Base-by-base conservation (phyloP, 306 rosid genomes). In the Prinsepia uniflora region DNA sequence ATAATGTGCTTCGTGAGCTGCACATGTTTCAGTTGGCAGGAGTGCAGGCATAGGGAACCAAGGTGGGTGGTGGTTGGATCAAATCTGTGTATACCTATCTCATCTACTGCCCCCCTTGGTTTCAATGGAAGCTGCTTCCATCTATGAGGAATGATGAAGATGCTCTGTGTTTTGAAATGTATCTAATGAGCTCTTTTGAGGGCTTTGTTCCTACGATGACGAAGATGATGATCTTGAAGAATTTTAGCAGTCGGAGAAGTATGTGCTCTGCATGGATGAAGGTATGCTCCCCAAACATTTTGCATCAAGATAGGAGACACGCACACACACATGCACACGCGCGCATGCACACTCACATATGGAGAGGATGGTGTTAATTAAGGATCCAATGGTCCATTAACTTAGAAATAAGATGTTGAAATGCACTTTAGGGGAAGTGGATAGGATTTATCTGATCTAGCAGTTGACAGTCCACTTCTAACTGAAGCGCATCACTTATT, bases 1-100 rank as follows among this genome's bases (percentile, higher is more conserved):
- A 72, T 43, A 71, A 48, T 54, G 77, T 78, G 85, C 81, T 78
- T 53, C 53, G 39, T 49, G 75, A 58, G 80, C 75, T 48, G 19
- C 75, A 74, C 62, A 65, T 72, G 54, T 78, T 74, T 76, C 55
- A 55, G 77, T 86, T 90, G 96, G 88, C 85, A 80, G 89, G 94
- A 74, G 86, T 83, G 97, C 92, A 88, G 98, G 98, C 97, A 90
- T 87, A 68, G 76, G 67, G 78, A 78, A 77, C 98, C 74, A 88
- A 83, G 94, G 83, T 81, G 92, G 91, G 83, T 50, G 61, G 67
- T 83, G 87, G 86, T 83, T 71, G 54, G 65, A 67, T 69, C 24
- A 59, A 49, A 67, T 69, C 72, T 57, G 15, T 60, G 81, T 70
- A 67, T 52, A 75, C 73, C 19, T 10, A 7, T 59, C 74, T 50